A percentile compares a stretch with the other conserved stretches of the same genome.
Conservation (phyloP, 192 early-diverging fungal species). For the Dispira simplex region DNA sequence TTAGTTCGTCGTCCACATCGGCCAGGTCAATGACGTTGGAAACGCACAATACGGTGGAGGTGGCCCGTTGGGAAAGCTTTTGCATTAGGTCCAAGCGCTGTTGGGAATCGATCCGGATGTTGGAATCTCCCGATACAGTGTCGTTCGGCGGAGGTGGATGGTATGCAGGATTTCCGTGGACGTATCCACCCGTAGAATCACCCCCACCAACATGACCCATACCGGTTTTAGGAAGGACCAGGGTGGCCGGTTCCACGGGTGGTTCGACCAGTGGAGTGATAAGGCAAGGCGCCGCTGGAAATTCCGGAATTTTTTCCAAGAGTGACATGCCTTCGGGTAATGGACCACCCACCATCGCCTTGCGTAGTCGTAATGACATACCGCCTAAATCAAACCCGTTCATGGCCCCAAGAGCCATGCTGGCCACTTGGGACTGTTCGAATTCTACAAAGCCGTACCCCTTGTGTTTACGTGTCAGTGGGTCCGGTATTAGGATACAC, state of each 20-base stretch:
- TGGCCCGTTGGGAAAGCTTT: slow-evolving; percentile 28
- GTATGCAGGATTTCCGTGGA: slow-evolving; percentile 1
- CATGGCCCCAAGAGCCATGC: slow-evolving; percentile 45
- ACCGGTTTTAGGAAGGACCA: background rate
- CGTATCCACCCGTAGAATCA: background rate
- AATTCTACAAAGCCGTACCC: slow-evolving; percentile 77
- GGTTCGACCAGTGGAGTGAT: background rate
- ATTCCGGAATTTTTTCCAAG: slow-evolving; percentile 34
- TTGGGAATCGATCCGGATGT: slow-evolving; percentile 31
- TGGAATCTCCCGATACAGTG: slow-evolving; percentile 34
- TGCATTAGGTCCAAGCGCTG: slow-evolving; percentile 60
- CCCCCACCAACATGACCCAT: background rate
- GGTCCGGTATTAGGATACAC: slow-evolving; percentile 56
- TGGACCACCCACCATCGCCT: slow-evolving; percentile 60
- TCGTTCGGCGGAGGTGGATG: slow-evolving; percentile 13
- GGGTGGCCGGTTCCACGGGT: background rate
- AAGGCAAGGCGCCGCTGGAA: background rate
- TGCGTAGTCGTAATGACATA: slow-evolving; percentile 43
- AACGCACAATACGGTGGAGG: slow-evolving; percentile 41
- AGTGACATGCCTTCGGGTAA: slow-evolving; percentile 66
- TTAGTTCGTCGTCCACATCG: slow-evolving; percentile 66
- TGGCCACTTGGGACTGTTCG: slow-evolving; percentile 36
- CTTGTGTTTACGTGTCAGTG: slow-evolving; percentile 48
- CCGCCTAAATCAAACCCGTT: slow-evolving; percentile 68
- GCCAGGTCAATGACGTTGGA: slow-evolving; percentile 51